Evolutionary conservation across 495 filamentous ascomycete species (phyloP).

Genomic region (Aspergillus ostianus): DNA sequence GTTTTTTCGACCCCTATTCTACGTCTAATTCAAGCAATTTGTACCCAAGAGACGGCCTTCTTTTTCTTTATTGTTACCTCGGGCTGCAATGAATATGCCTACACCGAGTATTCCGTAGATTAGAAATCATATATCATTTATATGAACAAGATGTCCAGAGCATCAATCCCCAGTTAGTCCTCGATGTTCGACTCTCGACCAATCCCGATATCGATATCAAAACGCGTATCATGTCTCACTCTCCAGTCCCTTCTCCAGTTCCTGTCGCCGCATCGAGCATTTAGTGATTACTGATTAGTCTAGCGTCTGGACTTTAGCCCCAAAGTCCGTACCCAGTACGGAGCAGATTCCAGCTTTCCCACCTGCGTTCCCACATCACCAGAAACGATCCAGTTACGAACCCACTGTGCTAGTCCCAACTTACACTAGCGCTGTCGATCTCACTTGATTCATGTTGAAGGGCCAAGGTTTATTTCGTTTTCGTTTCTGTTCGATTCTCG

Average conservation of each 20-base stretch:
- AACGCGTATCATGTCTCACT: neutral
- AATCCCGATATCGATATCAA: neutral
- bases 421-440: neutral
- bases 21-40: too few species aligned
- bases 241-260: neutral
- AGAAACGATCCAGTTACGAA: neutral
- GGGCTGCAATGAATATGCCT: too few species aligned
- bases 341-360: too few species aligned
- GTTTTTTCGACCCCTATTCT: too few species aligned
- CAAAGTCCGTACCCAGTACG: too few species aligned
- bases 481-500: neutral
- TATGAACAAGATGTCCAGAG: too few species aligned
- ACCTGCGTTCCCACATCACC: neutral
- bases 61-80: too few species aligned
- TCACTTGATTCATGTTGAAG: neutral
- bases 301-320: too few species aligned
- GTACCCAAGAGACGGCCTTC: too few species aligned
- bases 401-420: neutral
- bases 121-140: too few species aligned
- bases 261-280: neutral
- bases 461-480: neutral
- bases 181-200: neutral
- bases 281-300: neutral
- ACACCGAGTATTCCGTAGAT: too few species aligned
- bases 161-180: too few species aligned